Evolutionary conservation across 179 eudicot species (phyloP), one percentile per base, ranked within the genome.

Genomic region (Silene noctiflora): DNA sequence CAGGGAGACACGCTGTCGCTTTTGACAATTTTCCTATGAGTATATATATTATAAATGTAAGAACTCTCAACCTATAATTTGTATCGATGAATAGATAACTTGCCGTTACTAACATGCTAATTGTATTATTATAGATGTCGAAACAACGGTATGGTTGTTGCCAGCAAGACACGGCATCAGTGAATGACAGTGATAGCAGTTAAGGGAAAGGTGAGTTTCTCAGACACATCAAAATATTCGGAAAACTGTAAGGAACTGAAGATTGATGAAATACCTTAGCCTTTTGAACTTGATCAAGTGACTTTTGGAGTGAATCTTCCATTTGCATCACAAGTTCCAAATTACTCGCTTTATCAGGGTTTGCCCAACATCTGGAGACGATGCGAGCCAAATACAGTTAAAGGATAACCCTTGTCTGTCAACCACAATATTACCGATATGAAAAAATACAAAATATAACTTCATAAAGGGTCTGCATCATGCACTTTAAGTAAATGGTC

Each of bases 241-340:
- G 22, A 20, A 60, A 8, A 14, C 29, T 64, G 22, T 35, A 67
- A 67, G 48, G 70, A 33, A 31, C 70, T 20, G 27, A 68, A 42
- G 56, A 68, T 55, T 1, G 29, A 27, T 11, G 69, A 70, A 35
- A 6, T 83, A 88, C 91, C 86, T 88, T 86, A 3, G 81, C 84
- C 69, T 62, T 72, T 27, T 51, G 85, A 74, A 88, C 77, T 72
- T 83, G 84, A 60, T 69, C 72, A 55, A 88, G 76, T 56, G 86
- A 86, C 75, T 78, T 78, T 51, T 76, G 68, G 22, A 81, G 84
- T 78, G 83, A 84, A 72, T 80, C 84, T 77, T 84, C 88, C 89
- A 88, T 88, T 81, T 78, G 81, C 81, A 65, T 76, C 73, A 88
- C 74, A 71, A 76, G 77, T 71, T 85, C 87, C 69, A 81, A 24